Conservation (phyloP, 306 rosid genomes). For the Heteromeles arbutifolia region DNA sequence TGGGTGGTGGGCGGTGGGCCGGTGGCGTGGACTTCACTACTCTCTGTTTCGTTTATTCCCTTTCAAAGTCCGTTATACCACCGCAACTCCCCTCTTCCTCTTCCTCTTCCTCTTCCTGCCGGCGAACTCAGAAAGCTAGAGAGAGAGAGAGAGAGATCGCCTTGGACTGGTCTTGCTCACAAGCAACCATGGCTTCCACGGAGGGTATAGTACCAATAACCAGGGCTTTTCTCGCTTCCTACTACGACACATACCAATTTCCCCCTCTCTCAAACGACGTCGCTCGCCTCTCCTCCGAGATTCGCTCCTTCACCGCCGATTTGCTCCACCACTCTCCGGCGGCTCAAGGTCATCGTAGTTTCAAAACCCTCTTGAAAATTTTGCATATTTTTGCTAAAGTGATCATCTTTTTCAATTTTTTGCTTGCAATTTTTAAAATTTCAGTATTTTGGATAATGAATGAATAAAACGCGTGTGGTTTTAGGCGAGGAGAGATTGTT, state of each 20-base stretch:
- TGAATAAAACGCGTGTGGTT: neutral
- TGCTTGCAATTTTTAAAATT: neutral
- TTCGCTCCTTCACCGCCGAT: conserved; percentile 48
- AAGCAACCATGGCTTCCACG: conserved; percentile 62
- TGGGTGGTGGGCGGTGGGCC: neutral
- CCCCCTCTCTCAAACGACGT: conserved; percentile 63
- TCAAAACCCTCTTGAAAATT: neutral
- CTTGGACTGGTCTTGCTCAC: neutral
- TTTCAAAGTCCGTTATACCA: conserved; percentile 9
- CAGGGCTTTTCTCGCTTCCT: conserved; percentile 63
- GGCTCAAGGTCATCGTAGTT: conserved; percentile 35
- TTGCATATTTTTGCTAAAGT: neutral
- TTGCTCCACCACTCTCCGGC: conserved; percentile 44
- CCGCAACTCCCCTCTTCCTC: neutral
- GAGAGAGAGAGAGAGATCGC: neutral
- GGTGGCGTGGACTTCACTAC: conserved; percentile 1
- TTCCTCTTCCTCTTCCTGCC: neutral
- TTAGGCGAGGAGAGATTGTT: conserved; percentile 33
- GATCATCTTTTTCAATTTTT: neutral
- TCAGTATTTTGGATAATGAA: neutral
- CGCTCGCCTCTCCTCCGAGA: conserved; percentile 55
- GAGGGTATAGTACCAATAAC: conserved; percentile 91
- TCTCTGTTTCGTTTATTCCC: neutral
- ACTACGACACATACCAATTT: conserved; percentile 68
- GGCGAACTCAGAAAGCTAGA: neutral